Evolutionary conservation across 2,329 filamentous ascomycete species (phyloP), one percentile per base, ranked within the genome.

Genomic region (Xylariaceae sp.): DNA sequence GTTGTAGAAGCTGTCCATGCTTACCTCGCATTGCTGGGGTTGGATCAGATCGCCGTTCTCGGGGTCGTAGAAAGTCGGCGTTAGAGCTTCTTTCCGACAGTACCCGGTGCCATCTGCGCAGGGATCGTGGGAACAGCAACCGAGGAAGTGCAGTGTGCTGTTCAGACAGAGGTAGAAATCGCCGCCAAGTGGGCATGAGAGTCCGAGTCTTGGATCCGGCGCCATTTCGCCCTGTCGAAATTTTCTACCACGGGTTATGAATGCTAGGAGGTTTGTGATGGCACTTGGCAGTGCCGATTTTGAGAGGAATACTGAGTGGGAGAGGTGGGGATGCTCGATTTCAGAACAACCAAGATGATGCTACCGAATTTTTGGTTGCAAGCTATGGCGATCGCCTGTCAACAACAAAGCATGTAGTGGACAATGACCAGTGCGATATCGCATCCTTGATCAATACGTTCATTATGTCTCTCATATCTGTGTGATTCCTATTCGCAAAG

Each of bases 21-120:
- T 4, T 7, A 34, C 37, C 37, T 51, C 23, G 47, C 53, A 62
- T 17, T 52, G 35, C 42, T 62, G 61, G 17, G 23, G 45, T 18
- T 42, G 23, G 7, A 58, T 55, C 34, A 45, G 4, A 15, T 37
- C 49, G 6, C 48, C n/a, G n/a, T 48, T 30, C 2, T 9, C 23
- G 2, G 17, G 15, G 23, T 35, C 42, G 57, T 47, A 56, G 35
- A 47, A 35, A 13, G 51, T 50, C 15, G 30, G 17, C 11, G 30
- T 30, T 13, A 48, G 10, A 9, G 23, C 15, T 6, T n/a, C 15
- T 9, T 30, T 11, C 10, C n/a, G 35, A 17, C 37, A 58, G 49
- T 30, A 13, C 11, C 54, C 52, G 10, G 39, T 51, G 7, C 53
- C 50, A 53, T 56, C 56, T 5, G 30, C 51, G 15, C 51, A 59